Conservation (phyloP, 1,284 basidiomycete genomes). For the Porogramme epimiltina region DNA sequence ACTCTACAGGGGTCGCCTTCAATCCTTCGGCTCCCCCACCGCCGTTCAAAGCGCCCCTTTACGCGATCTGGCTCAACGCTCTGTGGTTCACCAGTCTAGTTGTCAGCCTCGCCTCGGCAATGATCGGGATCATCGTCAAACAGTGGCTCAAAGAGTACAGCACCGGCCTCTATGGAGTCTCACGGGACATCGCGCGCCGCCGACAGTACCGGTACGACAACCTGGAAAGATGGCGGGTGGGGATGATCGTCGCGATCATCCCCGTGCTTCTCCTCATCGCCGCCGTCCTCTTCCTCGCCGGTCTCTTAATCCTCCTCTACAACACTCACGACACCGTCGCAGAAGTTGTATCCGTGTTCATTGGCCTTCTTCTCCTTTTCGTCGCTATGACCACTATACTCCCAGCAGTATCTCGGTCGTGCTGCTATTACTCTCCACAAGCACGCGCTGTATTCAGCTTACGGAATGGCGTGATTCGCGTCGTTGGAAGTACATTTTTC, state of each 20-base stretch:
- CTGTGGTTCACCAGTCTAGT: conserved; percentile 21
- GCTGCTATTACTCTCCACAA: conserved; percentile 20
- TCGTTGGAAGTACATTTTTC: background rate
- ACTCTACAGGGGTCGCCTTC: conserved; percentile 9
- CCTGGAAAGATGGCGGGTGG: conserved; percentile 13
- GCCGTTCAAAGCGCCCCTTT: conserved; percentile 5
- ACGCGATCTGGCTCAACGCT: conserved; percentile 14
- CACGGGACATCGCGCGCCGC: conserved; percentile 18
- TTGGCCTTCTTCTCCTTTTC: conserved; percentile 6
- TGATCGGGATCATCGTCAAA: conserved; percentile 17
- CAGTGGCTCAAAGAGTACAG: conserved; percentile 21
- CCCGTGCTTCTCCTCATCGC: conserved; percentile 21
- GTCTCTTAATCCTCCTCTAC: conserved; percentile 18
- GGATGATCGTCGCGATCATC: conserved; percentile 14
- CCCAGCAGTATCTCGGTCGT: conserved; percentile 11
- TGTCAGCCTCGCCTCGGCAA: conserved; percentile 13
- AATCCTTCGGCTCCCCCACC: background rate
- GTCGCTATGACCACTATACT: conserved; percentile 9
- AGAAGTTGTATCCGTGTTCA: conserved; percentile 4
- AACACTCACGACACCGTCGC: conserved; percentile 13
- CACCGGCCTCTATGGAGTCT: conserved; percentile 13
- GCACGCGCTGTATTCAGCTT: background rate
- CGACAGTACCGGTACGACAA: conserved; percentile 19
- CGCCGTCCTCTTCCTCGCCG: conserved; percentile 18
- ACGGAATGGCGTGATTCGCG: background rate